Evolutionary conservation across 2,329 filamentous ascomycete genomes (phyloP).

Genomic region (Geoglossum cookeanum): DNA sequence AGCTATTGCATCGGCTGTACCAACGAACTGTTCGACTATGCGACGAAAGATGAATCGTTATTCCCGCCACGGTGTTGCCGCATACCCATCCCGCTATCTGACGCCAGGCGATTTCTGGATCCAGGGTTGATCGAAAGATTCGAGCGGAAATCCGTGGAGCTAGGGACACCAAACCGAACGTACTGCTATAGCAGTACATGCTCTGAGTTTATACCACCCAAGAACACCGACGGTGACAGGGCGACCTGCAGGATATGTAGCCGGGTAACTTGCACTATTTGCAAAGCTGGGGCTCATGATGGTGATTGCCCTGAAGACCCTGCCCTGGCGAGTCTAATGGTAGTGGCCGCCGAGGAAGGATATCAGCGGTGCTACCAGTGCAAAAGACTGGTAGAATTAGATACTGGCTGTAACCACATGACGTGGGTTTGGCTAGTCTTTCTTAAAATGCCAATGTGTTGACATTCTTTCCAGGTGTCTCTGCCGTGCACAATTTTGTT

Average conservation of each 20-base stretch:
- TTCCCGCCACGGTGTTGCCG: conserved; percentile 11
- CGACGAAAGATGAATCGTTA: conserved; percentile 8
- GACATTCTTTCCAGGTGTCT: not conserved
- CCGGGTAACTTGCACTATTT: not conserved
- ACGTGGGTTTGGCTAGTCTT: conserved; percentile 11
- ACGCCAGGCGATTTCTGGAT: not conserved
- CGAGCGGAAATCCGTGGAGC: conserved; percentile 7
- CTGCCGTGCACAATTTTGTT: no score
- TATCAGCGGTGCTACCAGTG: conserved; percentile 13
- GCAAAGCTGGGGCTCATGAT: conserved; percentile 10
- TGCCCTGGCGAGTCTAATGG: not conserved
- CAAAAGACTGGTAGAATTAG: conserved; percentile 11
- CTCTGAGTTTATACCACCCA: not conserved
- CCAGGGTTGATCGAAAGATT: conserved; percentile 4
- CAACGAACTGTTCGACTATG: conserved; percentile 8
- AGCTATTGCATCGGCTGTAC: conserved; percentile 8
- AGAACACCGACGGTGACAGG: no score
- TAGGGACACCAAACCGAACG: conserved; percentile 5
- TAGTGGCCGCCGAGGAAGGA: conserved; percentile 11
- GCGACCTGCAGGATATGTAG: no score
- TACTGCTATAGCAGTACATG: conserved; percentile 11
- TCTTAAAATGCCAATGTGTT: not conserved
- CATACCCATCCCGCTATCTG: conserved; percentile 6
- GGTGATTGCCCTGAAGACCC: not conserved
- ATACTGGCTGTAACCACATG: conserved; percentile 14